Percentiles rank a stretch among this genome's conserved stretches.
phyloP scores from a whole-genome alignment of 169 alveolate genomes.

The Plasmodium inui region DNA sequence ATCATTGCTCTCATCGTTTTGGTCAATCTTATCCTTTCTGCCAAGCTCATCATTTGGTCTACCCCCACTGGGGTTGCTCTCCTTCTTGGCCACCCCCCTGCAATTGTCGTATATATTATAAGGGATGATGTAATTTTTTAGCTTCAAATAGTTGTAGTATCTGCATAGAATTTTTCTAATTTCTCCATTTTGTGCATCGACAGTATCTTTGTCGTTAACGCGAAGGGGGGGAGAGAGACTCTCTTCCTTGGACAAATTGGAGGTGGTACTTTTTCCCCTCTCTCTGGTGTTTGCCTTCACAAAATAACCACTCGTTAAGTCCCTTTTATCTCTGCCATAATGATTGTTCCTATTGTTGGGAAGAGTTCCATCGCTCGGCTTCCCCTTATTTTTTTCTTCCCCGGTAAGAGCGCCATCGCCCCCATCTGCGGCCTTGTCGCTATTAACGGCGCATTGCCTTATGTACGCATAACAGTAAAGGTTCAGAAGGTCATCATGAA shows the following conservation, averaged over 20 bases:
- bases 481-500: neutral
- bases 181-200: neutral
- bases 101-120: conserved; percentile 17
- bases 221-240: neutral
- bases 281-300: neutral
- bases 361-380: neutral
- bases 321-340: neutral
- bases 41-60: neutral
- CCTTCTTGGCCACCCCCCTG: neutral
- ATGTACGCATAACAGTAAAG: conserved; percentile 1
- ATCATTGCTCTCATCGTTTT: neutral
- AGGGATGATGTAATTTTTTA: conserved; percentile 53
- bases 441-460: neutral
- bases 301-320: neutral
- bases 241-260: no score
- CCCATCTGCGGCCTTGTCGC: neutral
- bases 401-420: neutral
- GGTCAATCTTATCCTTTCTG: neutral
- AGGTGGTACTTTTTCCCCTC: neutral
- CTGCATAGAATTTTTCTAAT: conserved; percentile 16
- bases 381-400: neutral
- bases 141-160: conserved; percentile 39
- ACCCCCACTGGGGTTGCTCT: neutral
- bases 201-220: neutral
- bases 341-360: neutral